A percentile compares a stretch with the other conserved stretches of the same genome.
Evolutionary conservation across 345 rosid genomes (phyloP).

Genomic region (Hibiscus mutabilis): DNA sequence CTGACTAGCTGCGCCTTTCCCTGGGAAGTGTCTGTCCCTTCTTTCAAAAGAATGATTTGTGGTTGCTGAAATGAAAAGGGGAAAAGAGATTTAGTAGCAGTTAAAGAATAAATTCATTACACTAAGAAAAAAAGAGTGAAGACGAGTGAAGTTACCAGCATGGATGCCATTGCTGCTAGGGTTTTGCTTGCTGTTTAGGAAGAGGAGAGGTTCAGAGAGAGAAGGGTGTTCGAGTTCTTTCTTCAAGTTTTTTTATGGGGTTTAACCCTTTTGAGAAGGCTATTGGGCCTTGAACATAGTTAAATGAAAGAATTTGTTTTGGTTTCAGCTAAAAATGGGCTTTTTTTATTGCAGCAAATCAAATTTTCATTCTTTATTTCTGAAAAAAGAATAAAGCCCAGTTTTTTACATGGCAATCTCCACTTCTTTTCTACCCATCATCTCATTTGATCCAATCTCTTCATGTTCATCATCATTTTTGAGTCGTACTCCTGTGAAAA

Average conservation of each 20-base stretch:
- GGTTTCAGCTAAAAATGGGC: too few species aligned
- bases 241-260: background rate
- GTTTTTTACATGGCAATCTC: conserved; percentile 43
- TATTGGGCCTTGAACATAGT: too few species aligned
- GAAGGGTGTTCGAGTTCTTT: background rate
- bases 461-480: conserved; percentile 13
- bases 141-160: conserved; percentile 27
- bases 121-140: background rate
- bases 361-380: too few species aligned
- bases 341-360: too few species aligned
- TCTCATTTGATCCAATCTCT: conserved; percentile 22
- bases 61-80: conserved; percentile 61
- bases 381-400: background rate
- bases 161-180: conserved; percentile 38
- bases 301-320: too few species aligned
- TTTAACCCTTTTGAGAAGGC: background rate
- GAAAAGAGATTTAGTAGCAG: background rate
- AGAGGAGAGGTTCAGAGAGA: background rate
- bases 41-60: conserved; percentile 94
- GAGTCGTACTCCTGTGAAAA: conserved; percentile 19
- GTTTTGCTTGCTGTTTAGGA: background rate
- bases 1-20: conserved; percentile 93
- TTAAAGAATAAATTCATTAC: background rate
- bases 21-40: conserved; percentile 97
- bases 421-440: conserved; percentile 24